Conservation (phyloP, 192 early-diverging fungal species). For the Gamsiella multidivaricata region DNA sequence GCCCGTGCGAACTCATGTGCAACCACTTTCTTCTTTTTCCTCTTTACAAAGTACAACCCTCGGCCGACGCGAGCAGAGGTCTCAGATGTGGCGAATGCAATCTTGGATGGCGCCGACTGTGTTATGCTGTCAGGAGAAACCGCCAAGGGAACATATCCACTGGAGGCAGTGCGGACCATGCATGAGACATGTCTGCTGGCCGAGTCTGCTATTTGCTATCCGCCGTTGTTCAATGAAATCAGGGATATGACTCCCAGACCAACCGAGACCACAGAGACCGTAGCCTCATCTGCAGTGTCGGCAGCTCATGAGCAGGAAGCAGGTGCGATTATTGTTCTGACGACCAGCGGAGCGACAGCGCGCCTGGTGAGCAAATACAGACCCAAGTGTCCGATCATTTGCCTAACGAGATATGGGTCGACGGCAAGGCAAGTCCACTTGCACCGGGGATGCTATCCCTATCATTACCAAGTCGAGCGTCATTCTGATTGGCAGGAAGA, state of each 20-base stretch:
- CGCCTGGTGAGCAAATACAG: conserved; percentile 89
- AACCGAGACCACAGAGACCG: conserved; percentile 85
- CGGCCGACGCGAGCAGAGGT: conserved; percentile 97
- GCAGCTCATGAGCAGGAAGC: conserved; percentile 82
- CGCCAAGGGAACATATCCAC: conserved; percentile 88
- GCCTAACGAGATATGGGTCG: conserved; percentile 76
- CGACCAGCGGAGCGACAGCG: conserved; percentile 88
- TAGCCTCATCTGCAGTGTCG: conserved; percentile 86
- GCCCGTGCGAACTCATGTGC: not conserved
- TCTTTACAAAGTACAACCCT: conserved; percentile 71
- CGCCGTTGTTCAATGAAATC: conserved; percentile 88
- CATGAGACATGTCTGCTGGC: conserved; percentile 76
- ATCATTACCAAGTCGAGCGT: conserved; percentile 61
- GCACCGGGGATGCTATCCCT: conserved; percentile 79
- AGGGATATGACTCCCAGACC: conserved; percentile 80
- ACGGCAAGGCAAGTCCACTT: conserved; percentile 78
- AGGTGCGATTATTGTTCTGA: conserved; percentile 85
- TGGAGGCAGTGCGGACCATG: conserved; percentile 86
- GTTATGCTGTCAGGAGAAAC: conserved; percentile 98
- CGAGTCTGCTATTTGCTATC: conserved; percentile 91
- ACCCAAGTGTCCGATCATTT: conserved; percentile 88
- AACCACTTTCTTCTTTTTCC: not conserved
- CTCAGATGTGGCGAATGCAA: conserved; percentile 95
- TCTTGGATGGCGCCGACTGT: conserved; percentile 93
- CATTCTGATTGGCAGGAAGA: conserved; percentile 51